Percentiles rank a stretch among this genome's conserved stretches.
These are phyloP conservation scores for Colletotrichum liriopes DNA, from an alignment of 2,329 filamentous ascomycete species.

Conservation along the genomic window DNA sequence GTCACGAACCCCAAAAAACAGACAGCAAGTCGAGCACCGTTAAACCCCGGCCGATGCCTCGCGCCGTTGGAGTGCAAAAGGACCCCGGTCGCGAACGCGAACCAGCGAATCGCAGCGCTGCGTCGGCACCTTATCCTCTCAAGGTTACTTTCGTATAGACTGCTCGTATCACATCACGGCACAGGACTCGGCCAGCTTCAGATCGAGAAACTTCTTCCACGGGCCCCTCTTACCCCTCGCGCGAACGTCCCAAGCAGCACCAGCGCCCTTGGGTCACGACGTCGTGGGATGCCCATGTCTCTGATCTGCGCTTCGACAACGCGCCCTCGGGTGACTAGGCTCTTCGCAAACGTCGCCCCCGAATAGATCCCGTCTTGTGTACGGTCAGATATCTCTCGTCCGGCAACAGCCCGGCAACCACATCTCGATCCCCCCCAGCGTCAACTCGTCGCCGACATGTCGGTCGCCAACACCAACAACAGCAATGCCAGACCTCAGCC, in stretches of 20 bases:
- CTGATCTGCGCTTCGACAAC: conserved; percentile 30
- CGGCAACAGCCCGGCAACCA: conserved; percentile 10
- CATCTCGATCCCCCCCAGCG: neutral
- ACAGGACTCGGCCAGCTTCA: neutral
- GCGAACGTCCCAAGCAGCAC: neutral
- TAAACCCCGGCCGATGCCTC: conserved; percentile 5
- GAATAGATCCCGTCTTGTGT: neutral
- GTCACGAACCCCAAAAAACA: neutral
- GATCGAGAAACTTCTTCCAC: neutral
- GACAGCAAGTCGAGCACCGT: neutral
- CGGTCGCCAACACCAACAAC: conserved; percentile 24
- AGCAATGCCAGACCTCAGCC: conserved; percentile 25
- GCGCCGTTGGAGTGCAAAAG: neutral
- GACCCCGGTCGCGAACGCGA: neutral
- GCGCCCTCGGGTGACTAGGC: conserved; percentile 32
- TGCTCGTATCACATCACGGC: neutral
- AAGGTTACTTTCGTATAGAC: neutral
- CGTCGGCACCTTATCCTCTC: neutral
- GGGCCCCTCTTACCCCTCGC: conserved; percentile 1
- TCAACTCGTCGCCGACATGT: conserved; percentile 28
- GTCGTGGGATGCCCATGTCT: conserved; percentile 25
- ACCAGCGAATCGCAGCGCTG: conserved; percentile 1
- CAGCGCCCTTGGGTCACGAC: neutral
- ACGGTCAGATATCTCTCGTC: conserved; percentile 1
- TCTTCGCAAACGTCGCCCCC: conserved; percentile 32